phyloP scores from a whole-genome alignment of 2,329 filamentous ascomycete species.

The Metarhizium sp. region DNA sequence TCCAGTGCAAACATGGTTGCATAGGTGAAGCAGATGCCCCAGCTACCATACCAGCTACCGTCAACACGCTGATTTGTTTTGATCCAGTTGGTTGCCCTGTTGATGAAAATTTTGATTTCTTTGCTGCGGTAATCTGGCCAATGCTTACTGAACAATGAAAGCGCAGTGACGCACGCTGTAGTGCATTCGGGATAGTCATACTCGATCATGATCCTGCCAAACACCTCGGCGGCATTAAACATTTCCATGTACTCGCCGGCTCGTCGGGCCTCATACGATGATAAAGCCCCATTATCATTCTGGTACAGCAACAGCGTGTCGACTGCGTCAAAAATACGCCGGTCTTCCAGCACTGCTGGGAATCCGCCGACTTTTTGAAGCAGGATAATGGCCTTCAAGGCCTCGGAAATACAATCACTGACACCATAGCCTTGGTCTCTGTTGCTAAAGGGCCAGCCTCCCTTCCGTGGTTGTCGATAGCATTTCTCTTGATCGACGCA shows the following conservation, averaged over 20 bases:
- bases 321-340: conserved; percentile 75
- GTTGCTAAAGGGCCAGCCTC: conserved; percentile 94
- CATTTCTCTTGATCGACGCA: conserved; percentile 66
- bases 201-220: conserved; percentile 95
- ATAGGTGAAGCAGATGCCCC: conserved; percentile 98
- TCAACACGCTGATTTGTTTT: conserved; percentile 67
- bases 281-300: conserved; percentile 75
- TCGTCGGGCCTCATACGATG: conserved; percentile 79
- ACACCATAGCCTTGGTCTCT: conserved; percentile 90
- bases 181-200: conserved; percentile 98
- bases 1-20: conserved; percentile 94
- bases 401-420: conserved; percentile 89
- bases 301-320: conserved; percentile 90
- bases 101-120: conserved; percentile 68
- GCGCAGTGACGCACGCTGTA: conserved; percentile 81
- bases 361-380: conserved; percentile 73
- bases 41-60: conserved; percentile 95
- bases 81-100: conserved; percentile 72
- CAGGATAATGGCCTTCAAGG: conserved; percentile 74
- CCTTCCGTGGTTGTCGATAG: conserved; percentile 86
- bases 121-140: conserved; percentile 70
- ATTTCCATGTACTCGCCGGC: conserved; percentile 71
- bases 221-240: conserved; percentile 93
- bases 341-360: conserved; percentile 63
- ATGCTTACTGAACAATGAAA: conserved; percentile 71